Percentiles rank a stretch among this genome's conserved stretches.
These are phyloP conservation scores for Pseudoturritis turrita DNA, from an alignment of 345 rosid species.

Conservation along the genomic window DNA sequence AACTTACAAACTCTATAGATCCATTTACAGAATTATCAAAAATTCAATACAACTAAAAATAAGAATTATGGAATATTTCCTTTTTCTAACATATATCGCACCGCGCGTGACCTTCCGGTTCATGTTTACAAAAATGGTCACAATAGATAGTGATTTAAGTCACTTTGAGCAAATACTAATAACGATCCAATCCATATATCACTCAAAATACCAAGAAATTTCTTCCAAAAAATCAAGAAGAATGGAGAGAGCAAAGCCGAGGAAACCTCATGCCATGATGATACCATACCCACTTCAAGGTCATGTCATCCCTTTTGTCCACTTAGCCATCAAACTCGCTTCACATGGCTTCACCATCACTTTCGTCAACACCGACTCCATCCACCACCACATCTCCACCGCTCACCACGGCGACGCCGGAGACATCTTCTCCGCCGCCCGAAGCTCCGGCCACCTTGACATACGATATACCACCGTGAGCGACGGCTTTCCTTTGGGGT, in stretches of 20 bases:
- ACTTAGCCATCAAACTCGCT: conserved; percentile 63
- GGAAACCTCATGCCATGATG: conserved; percentile 47
- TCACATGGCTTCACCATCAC: conserved; percentile 64
- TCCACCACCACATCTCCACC: conserved; percentile 50
- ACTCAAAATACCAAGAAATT: background rate
- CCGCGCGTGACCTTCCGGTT: too few species aligned
- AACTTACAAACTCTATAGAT: too few species aligned
- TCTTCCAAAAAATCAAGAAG: background rate
- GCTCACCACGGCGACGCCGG: conserved; percentile 6
- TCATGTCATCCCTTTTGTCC: conserved; percentile 49
- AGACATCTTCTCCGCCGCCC: conserved; percentile 40
- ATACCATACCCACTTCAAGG: conserved; percentile 65
- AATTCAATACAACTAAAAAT: too few species aligned
- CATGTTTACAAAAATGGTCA: too few species aligned
- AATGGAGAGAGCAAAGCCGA: conserved; percentile 16
- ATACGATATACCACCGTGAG: conserved; percentile 48
- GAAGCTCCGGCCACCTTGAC: conserved; percentile 35
- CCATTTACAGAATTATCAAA: too few species aligned
- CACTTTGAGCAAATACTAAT: background rate
- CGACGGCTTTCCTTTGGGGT: conserved; percentile 53
- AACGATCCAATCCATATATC: background rate
- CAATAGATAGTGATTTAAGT: too few species aligned
- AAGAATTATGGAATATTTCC: too few species aligned
- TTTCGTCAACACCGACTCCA: conserved; percentile 56
- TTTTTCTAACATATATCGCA: too few species aligned